Evolutionary conservation across 768 basidiomycete species (phyloP).

Genomic region (Rhodotorula babjevae): DNA sequence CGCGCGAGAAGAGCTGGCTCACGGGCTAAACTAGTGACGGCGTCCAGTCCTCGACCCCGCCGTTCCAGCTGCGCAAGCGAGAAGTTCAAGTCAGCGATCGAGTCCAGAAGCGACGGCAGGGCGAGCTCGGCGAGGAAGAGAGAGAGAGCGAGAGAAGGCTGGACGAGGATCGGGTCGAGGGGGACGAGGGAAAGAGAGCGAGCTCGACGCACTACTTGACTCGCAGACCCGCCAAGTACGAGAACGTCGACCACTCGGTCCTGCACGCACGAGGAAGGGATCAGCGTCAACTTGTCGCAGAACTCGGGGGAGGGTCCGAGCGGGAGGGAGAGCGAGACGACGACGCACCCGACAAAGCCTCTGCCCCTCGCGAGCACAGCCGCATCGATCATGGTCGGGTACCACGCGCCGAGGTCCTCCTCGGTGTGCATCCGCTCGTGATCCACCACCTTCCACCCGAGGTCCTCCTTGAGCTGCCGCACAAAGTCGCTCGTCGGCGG

Average conservation of each 20-base stretch:
- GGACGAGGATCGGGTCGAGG: too few species aligned
- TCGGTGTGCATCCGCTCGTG: slow-evolving; percentile 52
- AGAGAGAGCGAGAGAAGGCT: too few species aligned
- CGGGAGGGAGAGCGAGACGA: background rate
- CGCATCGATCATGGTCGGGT: slow-evolving; percentile 26
- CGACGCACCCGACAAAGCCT: slow-evolving; percentile 21
- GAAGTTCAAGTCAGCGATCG: background rate
- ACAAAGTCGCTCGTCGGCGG: slow-evolving; percentile 55
- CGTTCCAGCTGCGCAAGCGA: slow-evolving; percentile 18
- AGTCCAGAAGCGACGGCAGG: background rate
- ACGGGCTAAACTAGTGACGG: slow-evolving; percentile 9
- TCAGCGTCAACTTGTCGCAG: too few species aligned
- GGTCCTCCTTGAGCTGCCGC: slow-evolving; percentile 53
- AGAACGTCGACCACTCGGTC: slow-evolving; percentile 17
- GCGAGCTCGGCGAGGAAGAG: background rate
- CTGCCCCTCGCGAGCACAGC: slow-evolving; percentile 8
- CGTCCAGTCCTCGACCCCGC: slow-evolving; percentile 26
- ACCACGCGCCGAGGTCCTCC: slow-evolving; percentile 43
- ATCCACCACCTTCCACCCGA: slow-evolving; percentile 58
- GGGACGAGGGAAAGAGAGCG: too few species aligned
- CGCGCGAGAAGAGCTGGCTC: too few species aligned
- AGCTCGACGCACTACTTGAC: slow-evolving; percentile 21
- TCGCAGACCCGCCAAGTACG: slow-evolving; percentile 16
- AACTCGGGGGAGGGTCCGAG: background rate
- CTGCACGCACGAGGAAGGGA: background rate